Evolutionary conservation across 345 rosid genomes (phyloP), one percentile per base, ranked within the genome.

Genomic region (Sonneratia caseolaris): DNA sequence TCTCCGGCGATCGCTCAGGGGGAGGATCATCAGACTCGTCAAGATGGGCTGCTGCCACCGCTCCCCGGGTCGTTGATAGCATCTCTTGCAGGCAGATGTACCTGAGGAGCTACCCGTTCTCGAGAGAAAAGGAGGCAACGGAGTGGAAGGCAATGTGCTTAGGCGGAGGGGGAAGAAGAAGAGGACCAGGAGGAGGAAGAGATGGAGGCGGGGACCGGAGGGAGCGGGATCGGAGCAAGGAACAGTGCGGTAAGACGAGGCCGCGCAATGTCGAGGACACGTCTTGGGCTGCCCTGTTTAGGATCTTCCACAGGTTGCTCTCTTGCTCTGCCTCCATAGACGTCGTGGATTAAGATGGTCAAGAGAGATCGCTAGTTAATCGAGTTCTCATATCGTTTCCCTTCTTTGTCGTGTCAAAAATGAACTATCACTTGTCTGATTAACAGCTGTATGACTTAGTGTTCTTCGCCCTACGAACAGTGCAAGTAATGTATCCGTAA

Each of bases 51-150:
- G 32, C 32, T 35, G 48, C 73, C 21, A 18, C 72, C 32, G 77
- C 68, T 36, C 72, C 88, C 7, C 82, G 87, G 75, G 93, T 90
- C 40, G 94, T 92, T 61, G 97, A 92, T 74, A 87, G 91, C 71
- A 83, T 88, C 71, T 90, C 96, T 51, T 88, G 96, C 80, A 76
- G 97, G 78, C 96, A 92, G 78, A 87, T 87, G 84, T 92, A 88
- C 74, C 83, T 92, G 3, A 82, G 97, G 49, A 92, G 96, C 87
- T 92, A 92, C 82, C 86, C 91, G 11, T 90, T 92, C 61, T 85
- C 93, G 3, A 73, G 91, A 49, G 85, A 86, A 57, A 88, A 86
- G 8, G 80, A 71, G 22, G 69, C 68, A 32, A 47, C 38, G 7
- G 66, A 75, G 4, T 77, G 74, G 55, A 81, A 66, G 76, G 76